These are phyloP conservation scores for Pistacia integerrima DNA, from an alignment of 345 rosid species.

Conservation along the genomic window DNA sequence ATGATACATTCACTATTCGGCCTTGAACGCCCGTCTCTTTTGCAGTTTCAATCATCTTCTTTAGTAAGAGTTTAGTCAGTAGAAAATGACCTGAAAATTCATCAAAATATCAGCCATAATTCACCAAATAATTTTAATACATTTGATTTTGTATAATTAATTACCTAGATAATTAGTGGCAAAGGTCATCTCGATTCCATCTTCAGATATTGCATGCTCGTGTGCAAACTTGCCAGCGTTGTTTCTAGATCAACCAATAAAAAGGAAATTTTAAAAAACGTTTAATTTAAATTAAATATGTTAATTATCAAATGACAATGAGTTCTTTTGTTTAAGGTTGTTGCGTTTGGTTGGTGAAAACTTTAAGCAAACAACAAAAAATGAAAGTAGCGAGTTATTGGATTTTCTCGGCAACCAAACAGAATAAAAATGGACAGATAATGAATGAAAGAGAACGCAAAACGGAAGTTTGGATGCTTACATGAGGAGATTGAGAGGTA, in stretches of 20 bases:
- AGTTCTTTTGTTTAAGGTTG: background rate
- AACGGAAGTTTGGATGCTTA: slow-evolving; percentile 21
- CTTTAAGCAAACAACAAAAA: background rate
- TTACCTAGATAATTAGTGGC: slow-evolving; percentile 95
- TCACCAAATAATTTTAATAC: background rate
- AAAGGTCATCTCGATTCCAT: slow-evolving; percentile 97
- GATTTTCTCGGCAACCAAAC: slow-evolving; percentile 32
- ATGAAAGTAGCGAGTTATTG: background rate
- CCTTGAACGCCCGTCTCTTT: slow-evolving; percentile 63
- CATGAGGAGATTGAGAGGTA: slow-evolving; percentile 95
- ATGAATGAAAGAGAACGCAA: background rate
- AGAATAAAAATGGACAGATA: background rate
- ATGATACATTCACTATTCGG: slow-evolving; percentile 88
- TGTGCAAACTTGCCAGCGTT: slow-evolving; percentile 91
- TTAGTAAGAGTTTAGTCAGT: slow-evolving; percentile 65
- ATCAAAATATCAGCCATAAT: background rate
- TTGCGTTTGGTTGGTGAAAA: background rate
- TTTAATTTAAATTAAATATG: too few relatives aligned
- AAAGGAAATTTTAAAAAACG: background rate
- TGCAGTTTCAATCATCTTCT: slow-evolving; percentile 80
- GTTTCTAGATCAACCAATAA: slow-evolving; percentile 55
- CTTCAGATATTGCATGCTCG: slow-evolving; percentile 89
- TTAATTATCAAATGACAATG: background rate
- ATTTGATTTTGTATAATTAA: background rate
- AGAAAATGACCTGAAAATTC: slow-evolving; percentile 73